Evolutionary conservation across 768 basidiomycete species (phyloP).

Genomic region (Ramaria sp.): DNA sequence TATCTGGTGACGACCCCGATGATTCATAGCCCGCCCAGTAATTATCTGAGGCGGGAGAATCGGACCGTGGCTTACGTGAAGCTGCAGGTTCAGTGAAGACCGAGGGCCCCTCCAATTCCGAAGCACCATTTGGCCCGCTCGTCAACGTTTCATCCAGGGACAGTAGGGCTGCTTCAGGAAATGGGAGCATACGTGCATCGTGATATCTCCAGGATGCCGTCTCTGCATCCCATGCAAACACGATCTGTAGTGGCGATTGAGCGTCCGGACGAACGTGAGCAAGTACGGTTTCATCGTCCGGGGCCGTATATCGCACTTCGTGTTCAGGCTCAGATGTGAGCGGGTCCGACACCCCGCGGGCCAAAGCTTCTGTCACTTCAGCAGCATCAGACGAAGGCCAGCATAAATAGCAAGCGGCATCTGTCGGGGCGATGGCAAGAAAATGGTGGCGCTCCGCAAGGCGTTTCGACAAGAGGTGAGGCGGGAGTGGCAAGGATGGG

Average conservation of each 20-base stretch:
- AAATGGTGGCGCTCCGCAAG: conserved; percentile 58
- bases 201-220: conserved; percentile 56
- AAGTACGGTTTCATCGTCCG: conserved; percentile 13
- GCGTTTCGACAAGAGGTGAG: conserved; percentile 47
- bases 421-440: conserved; percentile 40
- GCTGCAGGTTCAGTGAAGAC: not conserved
- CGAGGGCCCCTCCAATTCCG: not conserved
- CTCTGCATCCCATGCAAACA: conserved; percentile 56
- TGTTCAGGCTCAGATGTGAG: conserved; percentile 21
- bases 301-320: conserved; percentile 16
- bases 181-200: conserved; percentile 59
- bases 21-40: conserved; percentile 9
- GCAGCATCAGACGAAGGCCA: conserved; percentile 38
- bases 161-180: conserved; percentile 35
- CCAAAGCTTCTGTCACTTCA: not conserved
- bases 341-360: conserved; percentile 12
- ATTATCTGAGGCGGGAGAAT: conserved; percentile 3
- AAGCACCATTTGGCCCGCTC: conserved; percentile 15
- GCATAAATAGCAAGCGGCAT: conserved; percentile 47
- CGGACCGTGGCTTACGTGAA: not conserved
- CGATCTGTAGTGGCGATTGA: conserved; percentile 32
- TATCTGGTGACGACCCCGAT: conserved; percentile 3
- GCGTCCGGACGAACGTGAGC: conserved; percentile 6
- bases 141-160: conserved; percentile 21
- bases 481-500: conserved; percentile 39